Percentiles rank a stretch among this genome's conserved stretches.
phyloP scores from a whole-genome alignment of 176 grass and related monocot species.

The Avena insularis region DNA sequence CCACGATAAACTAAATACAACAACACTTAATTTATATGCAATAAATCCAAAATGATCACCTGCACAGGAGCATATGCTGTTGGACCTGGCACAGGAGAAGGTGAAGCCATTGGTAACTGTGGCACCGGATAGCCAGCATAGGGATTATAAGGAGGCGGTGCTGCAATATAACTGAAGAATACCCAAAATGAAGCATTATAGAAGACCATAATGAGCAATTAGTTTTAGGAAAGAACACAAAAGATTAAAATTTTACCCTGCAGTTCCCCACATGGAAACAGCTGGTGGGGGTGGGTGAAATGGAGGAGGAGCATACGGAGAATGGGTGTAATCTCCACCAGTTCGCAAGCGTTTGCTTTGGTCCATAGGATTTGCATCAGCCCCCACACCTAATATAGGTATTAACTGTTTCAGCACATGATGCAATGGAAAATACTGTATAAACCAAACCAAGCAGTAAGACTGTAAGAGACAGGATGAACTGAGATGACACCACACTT shows the following conservation, averaged over 20 bases:
- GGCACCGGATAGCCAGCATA: conserved; percentile 83
- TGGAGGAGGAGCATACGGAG: conserved; percentile 76
- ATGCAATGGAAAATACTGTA: background rate
- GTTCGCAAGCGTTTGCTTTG: conserved; percentile 92
- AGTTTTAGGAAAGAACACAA: conserved; percentile 29
- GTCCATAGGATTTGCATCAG: conserved; percentile 78
- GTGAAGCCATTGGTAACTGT: conserved; percentile 66
- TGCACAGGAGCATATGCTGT: conserved; percentile 95
- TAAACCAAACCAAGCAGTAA: background rate
- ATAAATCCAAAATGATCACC: conserved; percentile 58
- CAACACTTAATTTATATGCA: background rate
- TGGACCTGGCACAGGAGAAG: conserved; percentile 69
- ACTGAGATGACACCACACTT: background rate
- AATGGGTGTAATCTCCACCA: conserved; percentile 84
- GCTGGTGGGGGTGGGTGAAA: conserved; percentile 87
- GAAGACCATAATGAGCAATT: conserved; percentile 11
- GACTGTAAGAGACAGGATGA: background rate
- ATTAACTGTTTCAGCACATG: conserved; percentile 19
- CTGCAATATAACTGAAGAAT: conserved; percentile 73
- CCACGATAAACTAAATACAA: background rate
- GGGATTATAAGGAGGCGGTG: conserved; percentile 81
- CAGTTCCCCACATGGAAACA: conserved; percentile 83
- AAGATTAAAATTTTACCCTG: conserved; percentile 62
- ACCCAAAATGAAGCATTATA: conserved; percentile 27
- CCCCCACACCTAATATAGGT: conserved; percentile 66